phyloP scores from a whole-genome alignment of 73 alveolate species.

The Paramecium octaurelia region DNA sequence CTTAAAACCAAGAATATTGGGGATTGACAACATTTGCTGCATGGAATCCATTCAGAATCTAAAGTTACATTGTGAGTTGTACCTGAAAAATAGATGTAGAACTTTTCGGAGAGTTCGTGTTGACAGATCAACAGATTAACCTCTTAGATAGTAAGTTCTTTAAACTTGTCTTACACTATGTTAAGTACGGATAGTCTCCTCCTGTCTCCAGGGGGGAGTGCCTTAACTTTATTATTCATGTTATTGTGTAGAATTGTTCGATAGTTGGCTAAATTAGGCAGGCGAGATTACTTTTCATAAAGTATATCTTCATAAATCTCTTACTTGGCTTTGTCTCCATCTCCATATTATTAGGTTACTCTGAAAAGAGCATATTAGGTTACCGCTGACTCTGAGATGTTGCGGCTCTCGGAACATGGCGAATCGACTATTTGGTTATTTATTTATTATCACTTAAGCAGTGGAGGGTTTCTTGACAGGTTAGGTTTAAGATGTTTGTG shows the following conservation, averaged over 20 bases:
- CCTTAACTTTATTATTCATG: not conserved
- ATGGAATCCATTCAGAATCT: slow-evolving; percentile 29
- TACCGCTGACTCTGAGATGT: not conserved
- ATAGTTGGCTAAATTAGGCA: not conserved
- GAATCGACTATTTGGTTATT: not conserved
- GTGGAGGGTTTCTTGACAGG: slow-evolving; percentile 5
- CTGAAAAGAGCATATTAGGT: not conserved
- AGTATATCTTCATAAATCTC: not conserved
- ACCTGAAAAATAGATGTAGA: not conserved
- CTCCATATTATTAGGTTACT: not conserved
- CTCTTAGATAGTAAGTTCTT: not conserved
- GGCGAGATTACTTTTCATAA: not conserved
- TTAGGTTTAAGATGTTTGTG: not conserved
- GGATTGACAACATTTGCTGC: not conserved
- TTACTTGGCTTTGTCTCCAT: slow-evolving; percentile 11
- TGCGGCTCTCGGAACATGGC: slow-evolving; percentile 20
- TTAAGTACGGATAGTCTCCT: not conserved
- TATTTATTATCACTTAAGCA: not conserved
- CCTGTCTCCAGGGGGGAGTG: slow-evolving; percentile 28
- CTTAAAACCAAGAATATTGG: not conserved
- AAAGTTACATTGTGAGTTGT: not conserved
- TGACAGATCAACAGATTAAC: not conserved
- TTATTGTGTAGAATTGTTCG: not conserved
- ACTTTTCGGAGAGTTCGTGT: slow-evolving; percentile 3
- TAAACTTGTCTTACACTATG: not conserved